Evolutionary conservation across 331 rosid genomes (phyloP).

Genomic region (Cydonia oblonga): DNA sequence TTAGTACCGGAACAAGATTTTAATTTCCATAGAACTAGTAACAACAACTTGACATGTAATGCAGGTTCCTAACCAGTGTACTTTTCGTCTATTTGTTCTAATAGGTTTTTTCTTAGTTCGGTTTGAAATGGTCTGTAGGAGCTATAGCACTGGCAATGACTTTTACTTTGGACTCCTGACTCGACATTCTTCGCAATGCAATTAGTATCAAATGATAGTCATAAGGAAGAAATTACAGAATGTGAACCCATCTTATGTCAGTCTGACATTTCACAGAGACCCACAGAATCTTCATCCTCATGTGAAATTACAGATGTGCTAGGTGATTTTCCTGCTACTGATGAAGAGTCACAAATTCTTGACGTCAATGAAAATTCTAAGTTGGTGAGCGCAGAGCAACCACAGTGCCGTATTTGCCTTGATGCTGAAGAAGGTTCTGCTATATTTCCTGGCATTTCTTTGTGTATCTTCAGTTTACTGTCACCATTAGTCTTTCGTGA

Average conservation of each 20-base stretch:
- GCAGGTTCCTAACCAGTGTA: conserved; percentile 2
- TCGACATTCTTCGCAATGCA: conserved; percentile 58
- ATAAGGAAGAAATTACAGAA: conserved; percentile 50
- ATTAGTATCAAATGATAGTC: conserved; percentile 55
- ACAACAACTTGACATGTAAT: background rate
- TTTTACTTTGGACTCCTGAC: conserved; percentile 25
- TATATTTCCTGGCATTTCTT: background rate
- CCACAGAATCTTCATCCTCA: conserved; percentile 48
- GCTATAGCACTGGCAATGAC: conserved; percentile 42
- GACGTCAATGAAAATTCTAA: conserved; percentile 46
- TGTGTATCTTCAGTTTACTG: conserved; percentile 8
- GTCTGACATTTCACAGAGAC: conserved; percentile 25
- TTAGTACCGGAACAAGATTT: background rate
- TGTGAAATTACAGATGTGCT: conserved; percentile 56
- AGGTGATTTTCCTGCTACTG: conserved; percentile 18
- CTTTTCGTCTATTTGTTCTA: conserved; percentile 3
- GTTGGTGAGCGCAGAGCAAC: conserved; percentile 58
- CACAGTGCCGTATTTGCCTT: conserved; percentile 93
- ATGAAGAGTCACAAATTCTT: conserved; percentile 36
- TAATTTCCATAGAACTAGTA: background rate
- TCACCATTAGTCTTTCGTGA: background rate
- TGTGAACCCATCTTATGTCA: conserved; percentile 68
- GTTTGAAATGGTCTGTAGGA: conserved; percentile 48
- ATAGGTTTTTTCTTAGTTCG: conserved; percentile 35
- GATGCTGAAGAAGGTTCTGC: conserved; percentile 75